Evolutionary conservation across 768 basidiomycete genomes (phyloP), one percentile per base, ranked within the genome.

Genomic region (Hericium alpestre): DNA sequence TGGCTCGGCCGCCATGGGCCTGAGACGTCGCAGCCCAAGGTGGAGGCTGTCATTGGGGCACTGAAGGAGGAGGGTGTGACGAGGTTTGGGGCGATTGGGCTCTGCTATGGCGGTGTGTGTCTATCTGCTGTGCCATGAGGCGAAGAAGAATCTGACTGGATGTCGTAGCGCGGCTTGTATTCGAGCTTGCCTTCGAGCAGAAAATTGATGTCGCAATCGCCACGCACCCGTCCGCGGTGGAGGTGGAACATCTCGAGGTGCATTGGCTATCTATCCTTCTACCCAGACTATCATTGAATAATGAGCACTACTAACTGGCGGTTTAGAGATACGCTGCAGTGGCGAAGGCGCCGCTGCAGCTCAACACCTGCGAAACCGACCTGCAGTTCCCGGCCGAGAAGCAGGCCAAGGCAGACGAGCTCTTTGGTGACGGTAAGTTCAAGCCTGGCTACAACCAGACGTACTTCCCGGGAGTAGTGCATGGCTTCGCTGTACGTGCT

Each of bases 151-250:
- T 4, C 43, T 46, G 43, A 46, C 20, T n/a, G 3, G 43, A 11
- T 2, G 18, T 18, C 1, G 16, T 16, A 63, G 60, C 52, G 15
- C 60, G 60, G 37, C 50, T 61, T 4, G 38, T 51, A 3, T 55
- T 58, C 46, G 60, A 78, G 56, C 70, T 80, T 40, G 75, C 79
- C 0, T 71, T 75, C 55, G 74, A 75, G 37, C 65, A 70, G 52
- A 41, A 65, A 25, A 68, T 73, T 61, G 63, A 74, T 15, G 76
- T 72, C 40, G 70, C 70, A 2, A 72, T 70, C 18, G 66, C 76
- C 41, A 56, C 74, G 1, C 81, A 82, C 62, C 81, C 81, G 0
- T 79, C 79, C 1, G 60, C 71, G 2, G 66, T 79, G 37, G 38
- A 70, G 20, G 70, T 73, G 3, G 64, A 65, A 8, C 74, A 76